Percentiles rank a stretch among this genome's conserved stretches.
Conservation (phyloP, 495 filamentous ascomycete species). For the Aspergillus kassunensis region DNA sequence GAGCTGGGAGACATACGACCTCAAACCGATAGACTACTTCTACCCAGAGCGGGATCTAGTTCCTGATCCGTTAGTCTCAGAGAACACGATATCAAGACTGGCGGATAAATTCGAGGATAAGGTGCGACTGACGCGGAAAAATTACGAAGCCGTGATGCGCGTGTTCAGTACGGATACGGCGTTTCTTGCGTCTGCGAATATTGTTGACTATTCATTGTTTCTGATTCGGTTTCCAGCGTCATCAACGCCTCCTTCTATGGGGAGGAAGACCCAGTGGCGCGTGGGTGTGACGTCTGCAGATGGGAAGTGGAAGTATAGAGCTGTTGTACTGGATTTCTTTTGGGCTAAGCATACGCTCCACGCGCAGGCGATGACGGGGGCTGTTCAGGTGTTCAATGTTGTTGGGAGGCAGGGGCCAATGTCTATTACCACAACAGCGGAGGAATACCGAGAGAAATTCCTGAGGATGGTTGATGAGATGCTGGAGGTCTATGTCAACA, state of each 20-base stretch:
- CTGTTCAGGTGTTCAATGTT: conserved; percentile 59
- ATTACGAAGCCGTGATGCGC: conserved; percentile 48
- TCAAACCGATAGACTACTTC: conserved; percentile 69
- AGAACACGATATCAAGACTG: conserved; percentile 55
- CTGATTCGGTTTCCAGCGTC: conserved; percentile 53
- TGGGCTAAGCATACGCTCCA: conserved; percentile 66
- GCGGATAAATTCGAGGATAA: conserved; percentile 64
- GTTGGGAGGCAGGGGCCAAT: conserved; percentile 57
- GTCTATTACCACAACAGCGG: conserved; percentile 64
- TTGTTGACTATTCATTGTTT: conserved; percentile 68
- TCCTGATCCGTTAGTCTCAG: conserved; percentile 52
- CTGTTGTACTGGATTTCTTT: conserved; percentile 64
- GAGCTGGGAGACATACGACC: conserved; percentile 65
- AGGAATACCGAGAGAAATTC: conserved; percentile 64
- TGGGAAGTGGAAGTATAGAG: conserved; percentile 60
- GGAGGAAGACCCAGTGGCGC: conserved; percentile 46
- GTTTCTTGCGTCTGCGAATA: conserved; percentile 55
- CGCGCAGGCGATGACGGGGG: conserved; percentile 56
- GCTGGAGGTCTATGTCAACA: conserved; percentile 43
- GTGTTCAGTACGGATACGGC: conserved; percentile 54
- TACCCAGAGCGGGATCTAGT: conserved; percentile 66
- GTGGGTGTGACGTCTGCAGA: conserved; percentile 54
- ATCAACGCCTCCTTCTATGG: conserved; percentile 19
- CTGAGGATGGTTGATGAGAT: conserved; percentile 55
- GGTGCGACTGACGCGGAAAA: conserved; percentile 45